Base-by-base conservation (phyloP, 2,329 filamentous ascomycete species). In the Xylaria sp. region DNA sequence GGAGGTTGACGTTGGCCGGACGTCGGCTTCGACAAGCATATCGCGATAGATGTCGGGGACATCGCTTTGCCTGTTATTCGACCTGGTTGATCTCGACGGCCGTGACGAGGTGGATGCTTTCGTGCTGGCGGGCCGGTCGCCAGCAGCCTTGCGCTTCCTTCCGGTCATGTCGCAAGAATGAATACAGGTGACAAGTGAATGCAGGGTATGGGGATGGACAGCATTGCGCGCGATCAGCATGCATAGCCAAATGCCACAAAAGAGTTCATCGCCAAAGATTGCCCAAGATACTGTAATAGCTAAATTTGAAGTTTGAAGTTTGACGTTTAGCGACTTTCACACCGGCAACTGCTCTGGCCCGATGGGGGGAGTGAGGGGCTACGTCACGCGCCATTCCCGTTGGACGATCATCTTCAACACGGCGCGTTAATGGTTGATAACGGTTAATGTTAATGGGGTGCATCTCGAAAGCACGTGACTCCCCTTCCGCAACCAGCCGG, bases 1-100 rank as follows among this genome's bases (percentile, higher is more conserved):
- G 2, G 65, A 46, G 66, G 70, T 65, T 58, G 69, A 49, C 54
- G 71, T 58, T 25, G 70, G 59, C 41, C 71, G 71, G 27, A 81
- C 74, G n/a, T 80, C 78, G n/a, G 78, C 81, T 64, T 83, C 81
- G 11, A 72, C 72, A 33, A 84, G 76, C 81, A 84, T 81, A 63
- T 83, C 77, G 41, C 72, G 75, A 67, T 83, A 83, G 33, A 84
- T 75, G 27, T 78, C 73, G 21, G 77, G 75, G 5, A 77, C 64
- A 27, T 65, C 61, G 40, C 63, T 51, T 27, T 65, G 58, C 46
- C 46, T 63, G n/a, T 68, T 59, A 19, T 70, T 71, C 5, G 72
- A 70, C 55, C 70, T 69, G 3, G 69, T 70, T 8, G 71, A 68
- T 56, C 70, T 69, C 5, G 68, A 70, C 44, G 63, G 40, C 17